Evolutionary conservation across 2,329 filamentous ascomycete species (phyloP).

Genomic region (Bretziella fagacearum): DNA sequence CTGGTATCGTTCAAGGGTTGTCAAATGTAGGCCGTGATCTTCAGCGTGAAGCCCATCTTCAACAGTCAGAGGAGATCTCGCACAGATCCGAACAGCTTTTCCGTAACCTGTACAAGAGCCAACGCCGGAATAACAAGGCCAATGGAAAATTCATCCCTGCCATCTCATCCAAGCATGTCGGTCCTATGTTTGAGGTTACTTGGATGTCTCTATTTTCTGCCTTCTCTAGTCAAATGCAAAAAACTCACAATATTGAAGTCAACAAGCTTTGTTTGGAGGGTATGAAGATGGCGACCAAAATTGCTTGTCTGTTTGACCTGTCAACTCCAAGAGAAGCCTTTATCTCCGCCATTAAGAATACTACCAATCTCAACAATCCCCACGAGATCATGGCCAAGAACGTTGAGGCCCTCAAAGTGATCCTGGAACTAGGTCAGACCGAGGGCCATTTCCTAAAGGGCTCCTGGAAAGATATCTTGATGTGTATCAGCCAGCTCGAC

Average conservation of each 20-base stretch:
- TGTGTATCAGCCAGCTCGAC: constrained; percentile 90
- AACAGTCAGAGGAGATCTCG: constrained; percentile 86
- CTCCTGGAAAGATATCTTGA: constrained; percentile 90
- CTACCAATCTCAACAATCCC: constrained; percentile 89
- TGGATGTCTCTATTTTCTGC: constrained; percentile 99
- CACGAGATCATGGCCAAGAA: constrained; percentile 94
- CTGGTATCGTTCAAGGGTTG: constrained; percentile 72
- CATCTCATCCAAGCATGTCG: constrained; percentile 84
- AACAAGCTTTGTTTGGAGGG: constrained; percentile 89
- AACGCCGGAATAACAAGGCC: constrained; percentile 60
- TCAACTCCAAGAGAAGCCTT: constrained; percentile 91
- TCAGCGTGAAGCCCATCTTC: constrained; percentile 80
- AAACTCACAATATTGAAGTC: constrained; percentile 80
- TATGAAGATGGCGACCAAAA: constrained; percentile 81
- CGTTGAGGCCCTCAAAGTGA: constrained; percentile 77
- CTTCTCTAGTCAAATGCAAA: constrained; percentile 81
- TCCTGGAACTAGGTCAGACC: constrained; percentile 80
- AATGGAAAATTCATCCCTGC: constrained; percentile 72
- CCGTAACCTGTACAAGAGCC: constrained; percentile 79
- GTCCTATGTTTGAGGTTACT: constrained; percentile 95
- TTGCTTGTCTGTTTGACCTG: constrained; percentile 84
- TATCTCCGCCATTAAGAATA: constrained; percentile 79
- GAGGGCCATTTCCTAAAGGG: constrained; percentile 79
- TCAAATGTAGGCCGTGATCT: constrained; percentile 84
- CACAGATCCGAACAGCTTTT: constrained; percentile 65